phyloP scores from a whole-genome alignment of 2,329 filamentous ascomycete species.

The Fusarium lateritium region DNA sequence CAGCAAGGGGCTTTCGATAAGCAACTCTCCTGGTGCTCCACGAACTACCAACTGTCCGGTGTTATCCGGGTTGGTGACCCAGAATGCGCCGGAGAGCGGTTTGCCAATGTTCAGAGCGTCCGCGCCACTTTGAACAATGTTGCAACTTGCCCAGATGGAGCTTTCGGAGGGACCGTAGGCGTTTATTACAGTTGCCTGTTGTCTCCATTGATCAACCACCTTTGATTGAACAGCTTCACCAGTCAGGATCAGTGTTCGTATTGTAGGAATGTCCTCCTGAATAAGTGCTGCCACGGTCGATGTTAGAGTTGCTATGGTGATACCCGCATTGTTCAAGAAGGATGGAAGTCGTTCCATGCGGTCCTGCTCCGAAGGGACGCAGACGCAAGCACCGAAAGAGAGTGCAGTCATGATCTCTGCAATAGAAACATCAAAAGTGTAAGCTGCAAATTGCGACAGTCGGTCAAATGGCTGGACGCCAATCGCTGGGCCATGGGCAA shows the following conservation, averaged over 20 bases:
- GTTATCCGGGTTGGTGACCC: conserved; percentile 1
- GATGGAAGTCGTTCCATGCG: conserved; percentile 12
- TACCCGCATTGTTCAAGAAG: conserved; percentile 1
- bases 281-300: conserved; percentile 5
- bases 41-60: neutral
- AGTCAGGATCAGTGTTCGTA: conserved; percentile 1
- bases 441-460: conserved; percentile 7
- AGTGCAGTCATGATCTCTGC: conserved; percentile 11
- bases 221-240: conserved; percentile 9
- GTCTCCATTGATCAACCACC: conserved; percentile 6
- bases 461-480: neutral
- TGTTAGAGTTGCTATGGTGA: conserved; percentile 4
- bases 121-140: neutral
- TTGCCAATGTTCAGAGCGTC: conserved; percentile 12
- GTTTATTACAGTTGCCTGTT: conserved; percentile 7
- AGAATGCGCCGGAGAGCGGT: neutral
- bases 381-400: conserved; percentile 5
- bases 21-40: conserved; percentile 5
- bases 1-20: conserved; percentile 8
- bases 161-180: conserved; percentile 8
- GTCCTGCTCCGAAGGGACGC: conserved; percentile 9
- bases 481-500: conserved; percentile 5
- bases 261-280: neutral
- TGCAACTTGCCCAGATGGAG: conserved; percentile 6
- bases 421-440: conserved; percentile 9